Evolutionary conservation across 73 alveolate genomes (phyloP), one percentile per base, ranked within the genome.

Genomic region (Vitrella brassicaformis): DNA sequence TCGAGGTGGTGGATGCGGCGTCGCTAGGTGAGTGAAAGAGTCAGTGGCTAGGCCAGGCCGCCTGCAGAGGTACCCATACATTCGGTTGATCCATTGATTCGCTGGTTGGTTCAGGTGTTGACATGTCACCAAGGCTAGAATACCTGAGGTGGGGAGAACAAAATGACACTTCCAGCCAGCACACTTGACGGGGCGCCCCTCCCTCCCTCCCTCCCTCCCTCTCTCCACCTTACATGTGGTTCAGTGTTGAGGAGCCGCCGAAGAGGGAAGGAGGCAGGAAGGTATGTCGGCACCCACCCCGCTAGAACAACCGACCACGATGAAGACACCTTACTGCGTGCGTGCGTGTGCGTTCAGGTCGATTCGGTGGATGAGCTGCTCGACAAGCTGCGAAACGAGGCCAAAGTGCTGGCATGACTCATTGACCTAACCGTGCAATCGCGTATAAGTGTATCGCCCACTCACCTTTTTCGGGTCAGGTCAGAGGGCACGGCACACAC

Each of bases 331-430:
- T 39, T 14, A 39, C 14, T 7, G 64, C 64, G 14, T 14, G 7
- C 64, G 7, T 39, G 64, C 25, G 27, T 27, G 28, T 8, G 25
- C 31, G 31, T 30, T 0, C 71, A 73, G 32, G 94, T 88, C n/a
- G 89, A 77, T 28, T 28, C 75, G 0, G 90, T 89, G 22, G 95
- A 89, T 31, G 92, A 89, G 75, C 80, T 89, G 39, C 71, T 89
- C 30, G 71, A 46, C 81, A 85, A 85, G 80, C 91, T 89, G 27
- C 85, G 68, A 75, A 86, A 78, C 66, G 95, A 89, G 56, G 95
- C 95, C 45, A 89, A 89, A 69, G 90, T 89, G 27, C 31, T 75
- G 71, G 56, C 56, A 14, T 39, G 56, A 39, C 22, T 4, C 22
- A 39, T 4, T 4, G 56, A 39, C 22, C 56, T 39, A 39, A n/a